Base-by-base conservation (phyloP, 495 filamentous ascomycete genomes). In the Talaromyces adpressus region DNA sequence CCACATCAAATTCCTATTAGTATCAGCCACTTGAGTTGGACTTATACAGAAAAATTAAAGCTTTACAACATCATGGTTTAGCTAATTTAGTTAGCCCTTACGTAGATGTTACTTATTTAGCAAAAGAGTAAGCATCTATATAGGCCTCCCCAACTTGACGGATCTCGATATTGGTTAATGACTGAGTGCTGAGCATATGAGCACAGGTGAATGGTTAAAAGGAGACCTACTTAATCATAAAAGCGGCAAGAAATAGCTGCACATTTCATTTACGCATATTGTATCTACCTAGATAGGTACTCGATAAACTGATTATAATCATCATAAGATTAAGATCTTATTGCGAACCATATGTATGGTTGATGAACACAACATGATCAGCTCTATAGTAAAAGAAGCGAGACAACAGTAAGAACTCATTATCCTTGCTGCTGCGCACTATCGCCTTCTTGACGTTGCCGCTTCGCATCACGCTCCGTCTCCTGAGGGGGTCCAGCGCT, bases 391-490 rank as follows among this genome's bases (percentile, higher is more conserved):
- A n/a, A 56, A 56, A 25, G 8, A 25, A 7, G 29, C 29, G 29
- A 29, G 36, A 39, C 36, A 39, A 39, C 36, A 16, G 11, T 2
- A 39, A 16, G 36, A 54, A 23, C 22, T 56, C 52, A 56, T 49
- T 20, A 20, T 56, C 52, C 52, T 29, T 27, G 23, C 23, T 29
- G 52, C 12, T 56, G 22, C 6, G 9, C 52, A 56, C 52, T 29
- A 22, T 56, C 52, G 14, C 20, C 52, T 14, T 56, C 76, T 49
- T 67, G 70, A 57, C 68, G 73, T 11, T 63, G 62, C 34, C 77
- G 70, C 63, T 81, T 81, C 11, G 67, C n/a, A 18, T 81, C 78
- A 56, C 74, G 72, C 63, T 79, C 77, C 59, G 68, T 70, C 11
- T 70, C 71, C 14, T 69, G 69, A 23, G 71, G 62, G 23, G 61